Percentiles rank a stretch among this genome's conserved stretches.
These are phyloP conservation scores for Pogostemon cablin DNA, from an alignment of 257 asterid genomes.

Conservation along the genomic window DNA sequence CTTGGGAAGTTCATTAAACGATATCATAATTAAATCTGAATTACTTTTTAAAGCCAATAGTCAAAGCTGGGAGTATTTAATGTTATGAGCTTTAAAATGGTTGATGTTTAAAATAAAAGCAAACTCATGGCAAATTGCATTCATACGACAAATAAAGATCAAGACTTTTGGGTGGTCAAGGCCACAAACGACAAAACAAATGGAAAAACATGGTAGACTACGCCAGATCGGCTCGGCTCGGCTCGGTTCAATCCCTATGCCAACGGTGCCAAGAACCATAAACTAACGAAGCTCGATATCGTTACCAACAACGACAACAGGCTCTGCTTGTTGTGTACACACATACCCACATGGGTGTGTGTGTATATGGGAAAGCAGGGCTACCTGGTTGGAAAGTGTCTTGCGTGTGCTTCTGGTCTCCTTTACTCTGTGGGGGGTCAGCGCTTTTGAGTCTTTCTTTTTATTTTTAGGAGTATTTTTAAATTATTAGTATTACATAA, in stretches of 20 bases:
- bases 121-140: neutral
- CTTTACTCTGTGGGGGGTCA: conserved; percentile 24
- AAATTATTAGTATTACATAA: neutral
- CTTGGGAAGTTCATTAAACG: no score
- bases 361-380: neutral
- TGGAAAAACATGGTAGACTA: conserved; percentile 6
- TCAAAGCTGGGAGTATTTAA: no score
- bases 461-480: neutral
- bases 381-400: conserved; percentile 26
- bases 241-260: neutral
- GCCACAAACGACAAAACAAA: conserved; percentile 14
- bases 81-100: neutral
- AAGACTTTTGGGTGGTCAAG: conserved; percentile 5
- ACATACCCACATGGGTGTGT: conserved; percentile 27
- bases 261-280: neutral
- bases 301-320: neutral
- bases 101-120: neutral
- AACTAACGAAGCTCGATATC: neutral
- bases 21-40: no score
- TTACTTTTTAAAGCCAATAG: no score
- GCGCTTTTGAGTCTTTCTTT: conserved; percentile 27
- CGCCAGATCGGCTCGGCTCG: conserved; percentile 8
- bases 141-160: neutral
- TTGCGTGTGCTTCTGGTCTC: conserved; percentile 22
- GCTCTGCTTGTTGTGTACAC: conserved; percentile 5